Evolutionary conservation across 2,329 filamentous ascomycete species (phyloP).

Genomic region (Aspergillus ruber): DNA sequence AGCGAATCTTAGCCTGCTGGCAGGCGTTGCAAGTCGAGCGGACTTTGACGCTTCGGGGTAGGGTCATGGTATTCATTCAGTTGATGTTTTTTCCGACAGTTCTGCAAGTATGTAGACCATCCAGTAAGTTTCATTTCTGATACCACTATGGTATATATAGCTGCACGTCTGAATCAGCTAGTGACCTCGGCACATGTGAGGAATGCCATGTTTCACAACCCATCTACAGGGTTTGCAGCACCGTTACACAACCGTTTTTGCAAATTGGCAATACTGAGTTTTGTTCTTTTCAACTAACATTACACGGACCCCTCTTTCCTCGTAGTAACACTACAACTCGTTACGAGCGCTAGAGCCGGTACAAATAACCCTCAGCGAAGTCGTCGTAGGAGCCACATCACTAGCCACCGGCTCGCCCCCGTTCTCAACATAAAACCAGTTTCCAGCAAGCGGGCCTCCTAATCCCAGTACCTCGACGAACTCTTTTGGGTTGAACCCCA

Average conservation of each 20-base stretch:
- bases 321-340: not conserved
- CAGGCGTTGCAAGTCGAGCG: slow-evolving; percentile 35
- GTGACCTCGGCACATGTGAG: too few species aligned
- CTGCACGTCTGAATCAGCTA: too few species aligned
- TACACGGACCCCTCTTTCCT: too few species aligned
- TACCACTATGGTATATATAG: too few species aligned
- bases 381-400: slow-evolving; percentile 13
- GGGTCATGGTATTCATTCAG: not conserved
- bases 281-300: too few species aligned
- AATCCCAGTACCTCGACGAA: slow-evolving; percentile 30
- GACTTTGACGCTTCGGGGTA: slow-evolving; percentile 29
- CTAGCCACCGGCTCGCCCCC: slow-evolving; percentile 6
- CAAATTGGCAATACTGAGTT: too few species aligned
- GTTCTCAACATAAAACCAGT: slow-evolving; percentile 35
- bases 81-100: not conserved
- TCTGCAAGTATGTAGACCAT: not conserved
- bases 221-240: too few species aligned
- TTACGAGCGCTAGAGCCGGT: not conserved
- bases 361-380: slow-evolving; percentile 12
- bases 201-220: too few species aligned
- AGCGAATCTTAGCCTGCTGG: slow-evolving; percentile 33
- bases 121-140: not conserved
- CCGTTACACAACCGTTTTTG: too few species aligned
- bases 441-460: slow-evolving; percentile 26
- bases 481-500: slow-evolving; percentile 27